Base-by-base conservation (phyloP, 371 early-diverging fungal species). In the Mortierella sp. region DNA sequence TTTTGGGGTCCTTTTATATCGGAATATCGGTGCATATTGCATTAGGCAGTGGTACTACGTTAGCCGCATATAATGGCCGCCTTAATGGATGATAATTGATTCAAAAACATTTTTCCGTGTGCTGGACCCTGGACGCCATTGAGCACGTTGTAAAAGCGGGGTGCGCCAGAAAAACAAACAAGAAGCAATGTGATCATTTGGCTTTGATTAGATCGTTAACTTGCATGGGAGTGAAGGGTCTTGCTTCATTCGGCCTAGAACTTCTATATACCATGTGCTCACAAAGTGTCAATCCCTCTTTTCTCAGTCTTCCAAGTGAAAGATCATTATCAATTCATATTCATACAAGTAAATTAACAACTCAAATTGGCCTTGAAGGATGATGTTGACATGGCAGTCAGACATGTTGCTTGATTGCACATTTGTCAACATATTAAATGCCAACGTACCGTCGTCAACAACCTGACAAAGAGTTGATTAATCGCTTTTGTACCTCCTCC, bases 161-260 rank as follows among this genome's bases (percentile, higher is more conserved):
- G 47, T 47, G 40, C 40, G 40, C 20, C 20, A 20, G 6, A 49
- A 49, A 18, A 16, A 20, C n/a, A 20, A 49, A 49, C 16, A 49
- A 16, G 18, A 60, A 37, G 32, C 60, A 60, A 60, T 60, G 37
- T 20, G 32, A 60, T 60, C 60, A 60, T 20, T 35, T 37, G 12
- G 24, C 37, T 5, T 55, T 60, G 60, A 60, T 60, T 60, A 60
- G 60, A 60, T 60, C 37, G 60, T 20, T 37, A n/a, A 32, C 26
- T 49, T 55, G 55, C 55, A 55, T 55, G 55, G 28, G 55, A 11
- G 1, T 1, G 3, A n/a, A 10, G 18, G 22, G 8, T 2, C 26
- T 55, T 55, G 28, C 55, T 55, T 24, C 10, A 55, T 55, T 55
- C 28, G 28, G 55, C 28, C 55, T 55, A 26, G 22, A 55, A 8